These are phyloP conservation scores for Albizia julibrissin DNA, from an alignment of 306 rosid species.

Conservation along the genomic window DNA sequence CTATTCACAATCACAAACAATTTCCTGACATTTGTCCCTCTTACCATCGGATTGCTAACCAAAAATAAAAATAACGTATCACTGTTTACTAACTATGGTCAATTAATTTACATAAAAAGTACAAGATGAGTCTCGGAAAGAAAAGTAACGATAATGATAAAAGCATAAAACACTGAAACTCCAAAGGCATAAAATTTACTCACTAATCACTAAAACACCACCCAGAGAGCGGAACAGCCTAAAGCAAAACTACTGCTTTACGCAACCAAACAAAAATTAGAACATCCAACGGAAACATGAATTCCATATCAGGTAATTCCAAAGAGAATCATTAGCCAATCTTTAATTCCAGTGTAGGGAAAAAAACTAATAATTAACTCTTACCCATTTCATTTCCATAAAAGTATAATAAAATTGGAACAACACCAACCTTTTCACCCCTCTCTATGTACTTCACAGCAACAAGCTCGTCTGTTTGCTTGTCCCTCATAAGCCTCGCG, in stretches of 20 bases:
- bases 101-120: background rate
- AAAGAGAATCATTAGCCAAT: background rate
- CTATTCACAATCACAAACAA: background rate
- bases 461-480: conserved; percentile 18
- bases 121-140: background rate
- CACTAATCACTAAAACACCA: background rate
- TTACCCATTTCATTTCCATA: background rate
- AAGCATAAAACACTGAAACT: background rate
- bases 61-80: background rate
- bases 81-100: background rate
- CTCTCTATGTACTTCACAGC: conserved; percentile 24
- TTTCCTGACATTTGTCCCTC: background rate
- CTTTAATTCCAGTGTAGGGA: background rate
- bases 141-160: background rate
- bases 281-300: conserved; percentile 6
- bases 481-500: conserved; percentile 21
- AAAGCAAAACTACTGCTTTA: background rate
- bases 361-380: background rate
- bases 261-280: conserved; percentile 29
- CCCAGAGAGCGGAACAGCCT: background rate
- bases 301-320: conserved; percentile 1
- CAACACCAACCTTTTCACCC: conserved; percentile 8
- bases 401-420: background rate
- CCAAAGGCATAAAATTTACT: background rate
- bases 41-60: background rate